These are phyloP conservation scores for Mucor velutinosus DNA, from an alignment of 371 early-diverging fungal genomes.

Conservation along the genomic window DNA sequence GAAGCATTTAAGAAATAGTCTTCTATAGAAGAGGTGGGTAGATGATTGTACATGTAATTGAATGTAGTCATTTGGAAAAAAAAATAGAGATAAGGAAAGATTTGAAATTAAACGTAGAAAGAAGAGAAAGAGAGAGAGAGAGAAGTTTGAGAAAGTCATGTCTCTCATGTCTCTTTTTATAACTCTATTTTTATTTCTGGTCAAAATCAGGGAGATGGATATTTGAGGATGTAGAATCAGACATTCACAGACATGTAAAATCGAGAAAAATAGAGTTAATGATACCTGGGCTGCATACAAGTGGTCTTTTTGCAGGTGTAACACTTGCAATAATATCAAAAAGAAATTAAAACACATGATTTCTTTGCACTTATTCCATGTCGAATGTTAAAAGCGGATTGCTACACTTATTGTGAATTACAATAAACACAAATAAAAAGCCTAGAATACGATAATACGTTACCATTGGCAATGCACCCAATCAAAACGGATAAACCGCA, in stretches of 20 bases:
- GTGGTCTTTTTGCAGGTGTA: neutral
- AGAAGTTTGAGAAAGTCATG: neutral
- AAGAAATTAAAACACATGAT: neutral
- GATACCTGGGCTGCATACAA: neutral
- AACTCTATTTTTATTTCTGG: neutral
- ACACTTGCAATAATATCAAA: neutral
- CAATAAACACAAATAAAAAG: neutral
- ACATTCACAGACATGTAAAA: neutral
- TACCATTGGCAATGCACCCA: neutral
- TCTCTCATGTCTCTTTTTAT: neutral
- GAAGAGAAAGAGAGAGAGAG: neutral
- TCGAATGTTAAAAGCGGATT: neutral
- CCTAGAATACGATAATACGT: neutral
- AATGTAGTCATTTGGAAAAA: neutral
- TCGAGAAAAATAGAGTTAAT: neutral
- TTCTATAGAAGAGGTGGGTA: neutral
- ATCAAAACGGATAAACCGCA: neutral
- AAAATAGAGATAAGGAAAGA: neutral
- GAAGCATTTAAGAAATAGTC: neutral
- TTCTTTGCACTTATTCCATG: neutral
- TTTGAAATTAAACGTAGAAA: neutral
- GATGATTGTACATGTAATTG: neutral
- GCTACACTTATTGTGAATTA: neutral
- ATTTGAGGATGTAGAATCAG: neutral
- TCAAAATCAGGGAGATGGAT: neutral